A percentile compares a stretch with the other conserved stretches of the same genome.
Conservation (phyloP, 352 stramenopile species). For the Thalassiosira exigua region DNA sequence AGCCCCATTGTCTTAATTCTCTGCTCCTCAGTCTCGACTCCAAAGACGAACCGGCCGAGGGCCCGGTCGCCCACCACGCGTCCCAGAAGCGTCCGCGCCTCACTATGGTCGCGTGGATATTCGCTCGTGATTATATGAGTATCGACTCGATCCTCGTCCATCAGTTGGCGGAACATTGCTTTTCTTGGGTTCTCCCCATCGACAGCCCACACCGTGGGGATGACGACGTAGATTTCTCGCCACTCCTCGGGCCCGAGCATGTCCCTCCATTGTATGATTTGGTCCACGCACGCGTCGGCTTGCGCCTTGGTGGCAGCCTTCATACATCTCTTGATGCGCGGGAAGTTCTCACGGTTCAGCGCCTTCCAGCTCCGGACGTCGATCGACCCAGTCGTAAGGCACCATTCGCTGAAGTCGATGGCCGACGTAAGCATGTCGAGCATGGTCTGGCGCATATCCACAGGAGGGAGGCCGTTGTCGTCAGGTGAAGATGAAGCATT, state of each 20-base stretch:
- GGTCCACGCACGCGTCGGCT: conserved; percentile 9
- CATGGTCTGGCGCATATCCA: conserved; percentile 12
- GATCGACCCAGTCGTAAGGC: background rate
- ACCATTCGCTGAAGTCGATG: conserved; percentile 3
- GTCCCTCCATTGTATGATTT: conserved; percentile 26
- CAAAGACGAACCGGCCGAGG: conserved; percentile 28
- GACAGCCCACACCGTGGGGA: conserved; percentile 28
- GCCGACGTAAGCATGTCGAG: conserved; percentile 14
- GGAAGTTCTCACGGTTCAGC: conserved; percentile 18
- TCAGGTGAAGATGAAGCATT: background rate
- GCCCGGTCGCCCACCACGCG: conserved; percentile 27
- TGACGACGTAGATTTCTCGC: conserved; percentile 36
- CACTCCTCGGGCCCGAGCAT: conserved; percentile 8
- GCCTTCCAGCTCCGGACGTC: conserved; percentile 1
- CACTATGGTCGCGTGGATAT: conserved; percentile 21
- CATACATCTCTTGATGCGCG: conserved; percentile 28
- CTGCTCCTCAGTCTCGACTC: background rate
- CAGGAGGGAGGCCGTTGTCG: background rate
- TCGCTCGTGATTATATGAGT: conserved; percentile 26
- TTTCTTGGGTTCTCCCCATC: conserved; percentile 21
- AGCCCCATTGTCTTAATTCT: conserved; percentile 17
- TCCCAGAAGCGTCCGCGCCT: conserved; percentile 25
- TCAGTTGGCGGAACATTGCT: conserved; percentile 18
- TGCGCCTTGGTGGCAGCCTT: conserved; percentile 18
- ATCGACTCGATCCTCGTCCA: conserved; percentile 11